phyloP scores from a whole-genome alignment of 495 filamentous ascomycete species.

The Neurospora sp. region DNA sequence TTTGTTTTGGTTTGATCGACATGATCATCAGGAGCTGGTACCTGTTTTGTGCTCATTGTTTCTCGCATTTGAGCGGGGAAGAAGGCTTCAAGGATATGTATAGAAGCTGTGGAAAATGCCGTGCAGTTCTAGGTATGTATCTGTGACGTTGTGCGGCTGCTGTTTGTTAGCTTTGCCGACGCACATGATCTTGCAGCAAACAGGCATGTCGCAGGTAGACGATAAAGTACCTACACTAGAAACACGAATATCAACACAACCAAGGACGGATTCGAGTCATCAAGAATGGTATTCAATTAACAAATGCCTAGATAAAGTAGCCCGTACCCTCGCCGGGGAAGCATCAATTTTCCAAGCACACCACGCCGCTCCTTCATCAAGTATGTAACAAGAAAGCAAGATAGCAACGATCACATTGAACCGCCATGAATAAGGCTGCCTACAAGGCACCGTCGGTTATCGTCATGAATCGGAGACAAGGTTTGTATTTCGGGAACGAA shows the following conservation, averaged over 20 bases:
- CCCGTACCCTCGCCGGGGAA: background rate
- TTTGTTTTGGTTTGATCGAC: background rate
- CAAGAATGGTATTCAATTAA: background rate
- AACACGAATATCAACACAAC: background rate
- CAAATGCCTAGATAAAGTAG: background rate
- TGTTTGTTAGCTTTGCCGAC: background rate
- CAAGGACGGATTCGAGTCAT: background rate
- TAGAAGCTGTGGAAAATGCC: background rate
- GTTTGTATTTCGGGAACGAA: background rate
- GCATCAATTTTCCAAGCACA: background rate
- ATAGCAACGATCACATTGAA: background rate
- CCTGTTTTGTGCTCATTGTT: background rate
- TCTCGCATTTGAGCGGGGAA: background rate
- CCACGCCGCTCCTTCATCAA: background rate
- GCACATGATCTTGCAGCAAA: background rate
- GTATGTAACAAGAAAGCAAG: background rate
- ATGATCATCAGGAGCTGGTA: background rate
- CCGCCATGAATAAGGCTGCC: background rate
- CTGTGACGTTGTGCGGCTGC: background rate
- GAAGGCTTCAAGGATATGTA: background rate
- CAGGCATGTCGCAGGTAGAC: background rate
- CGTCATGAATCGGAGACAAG: conserved; percentile 4
- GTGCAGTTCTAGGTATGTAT: background rate
- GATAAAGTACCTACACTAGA: too few species aligned
- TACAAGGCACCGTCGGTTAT: conserved; percentile 10